phyloP scores from a whole-genome alignment of 2,329 filamentous ascomycete genomes.

The Colletotrichum musicola region DNA sequence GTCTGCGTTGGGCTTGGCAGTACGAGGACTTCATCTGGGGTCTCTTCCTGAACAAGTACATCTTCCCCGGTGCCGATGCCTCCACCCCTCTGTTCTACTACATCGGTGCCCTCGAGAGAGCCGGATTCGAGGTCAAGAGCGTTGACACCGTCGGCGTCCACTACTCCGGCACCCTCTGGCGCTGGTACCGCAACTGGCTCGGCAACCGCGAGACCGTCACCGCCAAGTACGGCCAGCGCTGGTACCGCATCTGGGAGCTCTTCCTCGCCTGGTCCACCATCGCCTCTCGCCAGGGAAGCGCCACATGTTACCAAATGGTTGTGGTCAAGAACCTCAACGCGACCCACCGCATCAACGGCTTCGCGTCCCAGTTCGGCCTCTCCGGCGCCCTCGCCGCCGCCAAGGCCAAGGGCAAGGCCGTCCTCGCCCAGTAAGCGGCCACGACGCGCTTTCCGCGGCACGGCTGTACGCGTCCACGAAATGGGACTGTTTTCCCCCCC shows the following conservation, averaged over 20 bases:
- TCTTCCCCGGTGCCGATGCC: slow-evolving; percentile 97
- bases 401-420: slow-evolving; percentile 45
- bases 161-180: slow-evolving; percentile 96
- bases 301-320: slow-evolving; percentile 89
- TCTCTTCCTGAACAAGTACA: slow-evolving; percentile 99
- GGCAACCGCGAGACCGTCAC: slow-evolving; percentile 92
- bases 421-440: slow-evolving; percentile 14
- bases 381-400: slow-evolving; percentile 65
- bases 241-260: slow-evolving; percentile 97
- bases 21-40: slow-evolving; percentile 99
- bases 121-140: slow-evolving; percentile 88
- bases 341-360: slow-evolving; percentile 83
- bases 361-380: slow-evolving; percentile 77
- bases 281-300: slow-evolving; percentile 83
- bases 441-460: too few species aligned
- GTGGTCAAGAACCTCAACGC: slow-evolving; percentile 93
- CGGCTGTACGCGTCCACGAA: slow-evolving; percentile 9
- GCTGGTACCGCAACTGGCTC: slow-evolving; percentile 99
- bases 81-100: slow-evolving; percentile 93
- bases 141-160: slow-evolving; percentile 96
- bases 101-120: slow-evolving; percentile 84
- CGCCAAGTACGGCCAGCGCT: slow-evolving; percentile 94
- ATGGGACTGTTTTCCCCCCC: background rate
- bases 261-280: slow-evolving; percentile 91
- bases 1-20: slow-evolving; percentile 94